phyloP scores from a whole-genome alignment of 192 early-diverging fungal genomes.

The Rhizophagus clarus region DNA sequence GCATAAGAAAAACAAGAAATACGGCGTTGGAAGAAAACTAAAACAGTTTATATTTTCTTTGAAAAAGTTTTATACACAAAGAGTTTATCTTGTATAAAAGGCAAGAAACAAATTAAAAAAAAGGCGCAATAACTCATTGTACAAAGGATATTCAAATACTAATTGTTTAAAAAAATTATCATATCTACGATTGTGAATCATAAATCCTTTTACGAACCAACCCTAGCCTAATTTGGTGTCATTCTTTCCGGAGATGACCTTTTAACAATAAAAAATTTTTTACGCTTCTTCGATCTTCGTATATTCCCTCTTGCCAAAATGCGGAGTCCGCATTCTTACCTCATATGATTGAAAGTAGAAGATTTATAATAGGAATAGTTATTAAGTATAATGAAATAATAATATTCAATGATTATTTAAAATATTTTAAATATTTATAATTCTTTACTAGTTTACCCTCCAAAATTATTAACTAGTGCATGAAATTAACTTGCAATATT shows the following conservation, averaged over 20 bases:
- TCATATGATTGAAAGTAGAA: conserved; percentile 8
- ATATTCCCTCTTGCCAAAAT: background rate
- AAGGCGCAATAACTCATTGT: background rate
- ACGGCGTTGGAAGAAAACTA: conserved; percentile 10
- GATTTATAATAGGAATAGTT: background rate
- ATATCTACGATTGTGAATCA: conserved; percentile 13
- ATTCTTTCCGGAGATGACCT: background rate
- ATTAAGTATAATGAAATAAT: background rate
- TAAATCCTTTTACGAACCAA: conserved; percentile 15
- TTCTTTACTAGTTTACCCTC: background rate
- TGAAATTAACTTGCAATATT: background rate
- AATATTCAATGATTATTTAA: background rate
- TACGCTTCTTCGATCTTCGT: conserved; percentile 16
- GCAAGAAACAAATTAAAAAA: conserved; percentile 23
- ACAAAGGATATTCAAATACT: conserved; percentile 3
- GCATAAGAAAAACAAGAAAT: conserved; percentile 8
- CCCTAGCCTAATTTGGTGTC: conserved; percentile 10
- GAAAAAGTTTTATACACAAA: background rate
- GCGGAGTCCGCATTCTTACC: background rate
- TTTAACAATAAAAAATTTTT: background rate
- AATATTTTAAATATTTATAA: too few relatives aligned
- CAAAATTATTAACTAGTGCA: background rate
- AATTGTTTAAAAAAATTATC: conserved; percentile 17
- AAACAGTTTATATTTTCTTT: conserved; percentile 1
- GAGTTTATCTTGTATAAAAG: conserved; percentile 2